A percentile compares a stretch with the other conserved stretches of the same genome.
Conservation (phyloP, 306 rosid genomes). For the Gillenia trifoliata region DNA sequence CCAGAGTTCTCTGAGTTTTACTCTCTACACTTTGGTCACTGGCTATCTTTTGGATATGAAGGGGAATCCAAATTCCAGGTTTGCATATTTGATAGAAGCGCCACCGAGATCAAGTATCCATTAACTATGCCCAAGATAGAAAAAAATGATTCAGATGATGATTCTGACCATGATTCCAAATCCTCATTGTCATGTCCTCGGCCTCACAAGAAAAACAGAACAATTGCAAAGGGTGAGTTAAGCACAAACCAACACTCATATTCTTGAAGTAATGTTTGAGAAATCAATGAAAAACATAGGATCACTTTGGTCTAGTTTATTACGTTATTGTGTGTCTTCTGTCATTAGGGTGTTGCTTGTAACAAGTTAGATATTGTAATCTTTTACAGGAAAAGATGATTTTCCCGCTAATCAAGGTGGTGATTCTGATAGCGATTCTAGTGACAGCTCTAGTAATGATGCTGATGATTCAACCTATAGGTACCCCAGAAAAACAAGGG, state of each 20-base stretch:
- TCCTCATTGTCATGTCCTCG: background rate
- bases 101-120: conserved; percentile 30
- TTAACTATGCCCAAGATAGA: background rate
- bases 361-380: background rate
- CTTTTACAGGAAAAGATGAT: background rate
- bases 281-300: no score
- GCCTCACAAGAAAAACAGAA: background rate
- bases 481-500: background rate
- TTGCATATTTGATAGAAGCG: conserved; percentile 19
- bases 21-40: background rate
- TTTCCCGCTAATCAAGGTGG: background rate
- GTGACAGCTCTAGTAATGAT: background rate
- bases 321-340: background rate
- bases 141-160: background rate
- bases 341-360: background rate
- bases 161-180: background rate
- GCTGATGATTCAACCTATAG: background rate
- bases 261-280: background rate
- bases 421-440: background rate
- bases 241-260: background rate
- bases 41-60: conserved; percentile 12
- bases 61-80: conserved; percentile 24
- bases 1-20: background rate
- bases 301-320: background rate
- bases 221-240: background rate